These are phyloP conservation scores for Pyrenophora graminea DNA, from an alignment of 2,329 filamentous ascomycete species.

Conservation along the genomic window DNA sequence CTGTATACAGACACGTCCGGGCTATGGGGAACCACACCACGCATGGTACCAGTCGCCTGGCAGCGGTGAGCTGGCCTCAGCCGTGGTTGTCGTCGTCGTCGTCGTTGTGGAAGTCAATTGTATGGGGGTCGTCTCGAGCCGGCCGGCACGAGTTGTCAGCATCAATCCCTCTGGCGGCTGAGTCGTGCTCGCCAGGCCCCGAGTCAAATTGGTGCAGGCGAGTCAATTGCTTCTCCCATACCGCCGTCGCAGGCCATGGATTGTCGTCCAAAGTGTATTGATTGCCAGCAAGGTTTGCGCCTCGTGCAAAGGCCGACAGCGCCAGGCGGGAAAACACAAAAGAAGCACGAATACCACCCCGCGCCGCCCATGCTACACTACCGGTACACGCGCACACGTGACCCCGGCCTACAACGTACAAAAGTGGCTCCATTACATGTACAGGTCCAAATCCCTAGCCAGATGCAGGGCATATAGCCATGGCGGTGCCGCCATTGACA, in stretches of 20 bases:
- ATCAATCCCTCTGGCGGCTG: conserved; percentile 29
- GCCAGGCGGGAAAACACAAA: conserved; percentile 3
- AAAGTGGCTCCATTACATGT: conserved; percentile 16
- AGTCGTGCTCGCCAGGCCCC: conserved; percentile 25
- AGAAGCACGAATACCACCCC: conserved; percentile 8
- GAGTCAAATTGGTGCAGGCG: conserved; percentile 10
- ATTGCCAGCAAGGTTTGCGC: conserved; percentile 15
- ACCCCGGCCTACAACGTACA: neutral
- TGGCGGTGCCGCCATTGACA: conserved; percentile 4
- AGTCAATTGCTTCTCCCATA: conserved; percentile 4
- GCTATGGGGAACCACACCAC: conserved; percentile 3
- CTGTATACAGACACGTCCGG: conserved; percentile 14
- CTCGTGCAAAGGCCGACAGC: conserved; percentile 4
- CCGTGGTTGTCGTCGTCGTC: too few relatives aligned
- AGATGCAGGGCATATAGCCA: conserved; percentile 2
- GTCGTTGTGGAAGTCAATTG: too few relatives aligned
- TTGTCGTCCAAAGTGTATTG: conserved; percentile 14
- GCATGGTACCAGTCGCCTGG: neutral
- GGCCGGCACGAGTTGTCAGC: conserved; percentile 22
- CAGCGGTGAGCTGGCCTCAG: conserved; percentile 15
- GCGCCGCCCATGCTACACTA: neutral
- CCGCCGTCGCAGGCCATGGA: conserved; percentile 10
- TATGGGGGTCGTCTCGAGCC: neutral
- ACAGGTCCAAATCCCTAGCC: conserved; percentile 10
- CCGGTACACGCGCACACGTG: conserved; percentile 1